Percentiles rank a stretch among this genome's conserved stretches.
Conservation (phyloP, 2,329 filamentous ascomycete species). For the Ambrosiella xylebori region DNA sequence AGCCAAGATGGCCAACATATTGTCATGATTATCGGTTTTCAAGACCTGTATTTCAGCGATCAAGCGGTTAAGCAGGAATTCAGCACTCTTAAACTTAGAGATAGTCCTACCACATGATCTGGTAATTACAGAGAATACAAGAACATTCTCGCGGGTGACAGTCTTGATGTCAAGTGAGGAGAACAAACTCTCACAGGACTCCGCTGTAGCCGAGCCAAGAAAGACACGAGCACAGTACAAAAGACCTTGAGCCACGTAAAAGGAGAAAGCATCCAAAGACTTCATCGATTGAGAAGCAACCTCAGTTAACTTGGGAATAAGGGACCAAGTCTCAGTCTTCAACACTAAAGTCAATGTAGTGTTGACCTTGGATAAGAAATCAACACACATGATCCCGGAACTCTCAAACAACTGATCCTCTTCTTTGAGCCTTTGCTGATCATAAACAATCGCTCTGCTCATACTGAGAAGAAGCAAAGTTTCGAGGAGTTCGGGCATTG, state of each 20-base stretch:
- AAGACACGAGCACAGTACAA: too few relatives aligned
- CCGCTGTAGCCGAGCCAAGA: too few relatives aligned
- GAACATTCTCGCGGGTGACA: constrained; percentile 15
- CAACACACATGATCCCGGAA: not conserved
- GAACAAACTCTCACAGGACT: not conserved
- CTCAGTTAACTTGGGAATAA: too few relatives aligned
- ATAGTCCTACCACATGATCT: constrained; percentile 6
- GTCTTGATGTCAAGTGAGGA: constrained; percentile 17
- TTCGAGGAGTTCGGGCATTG: not conserved
- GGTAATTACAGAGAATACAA: constrained; percentile 19
- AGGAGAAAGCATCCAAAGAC: not conserved
- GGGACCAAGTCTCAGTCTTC: too few relatives aligned
- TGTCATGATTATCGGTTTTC: constrained; percentile 16
- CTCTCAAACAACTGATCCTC: constrained; percentile 3
- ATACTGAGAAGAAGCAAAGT: not conserved
- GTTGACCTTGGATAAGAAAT: too few relatives aligned
- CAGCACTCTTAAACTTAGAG: not conserved
- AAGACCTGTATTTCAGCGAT: constrained; percentile 42
- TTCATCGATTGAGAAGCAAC: not conserved
- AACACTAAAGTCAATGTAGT: too few relatives aligned
- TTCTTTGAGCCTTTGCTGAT: not conserved
- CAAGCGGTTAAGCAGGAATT: constrained; percentile 36
- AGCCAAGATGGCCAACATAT: not conserved
- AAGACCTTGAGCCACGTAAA: not conserved
- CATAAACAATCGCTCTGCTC: not conserved